Base-by-base conservation (phyloP, 164 flowering plant genomes). In the Echeveria elegans region DNA sequence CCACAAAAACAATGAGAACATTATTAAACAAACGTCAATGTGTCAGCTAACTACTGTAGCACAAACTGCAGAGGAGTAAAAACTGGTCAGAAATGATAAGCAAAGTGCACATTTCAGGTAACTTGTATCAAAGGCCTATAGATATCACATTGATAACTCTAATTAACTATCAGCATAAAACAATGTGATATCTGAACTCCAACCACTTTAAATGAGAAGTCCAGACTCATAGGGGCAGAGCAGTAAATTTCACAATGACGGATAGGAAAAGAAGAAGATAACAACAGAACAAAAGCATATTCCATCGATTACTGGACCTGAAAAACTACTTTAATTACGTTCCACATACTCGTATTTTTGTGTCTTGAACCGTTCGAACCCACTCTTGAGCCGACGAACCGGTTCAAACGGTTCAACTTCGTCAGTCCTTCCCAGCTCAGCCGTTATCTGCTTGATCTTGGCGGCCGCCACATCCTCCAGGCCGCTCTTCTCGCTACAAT, bases 401-500 rank as follows among this genome's bases (percentile, higher is more conserved):
- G 60, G 60, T 2, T 53, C 60, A 26, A 53, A 53, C 31, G 60
- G 60, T 14, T 24, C 60, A 16, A 26, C 60, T 12, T 31, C 31
- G 60, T 53, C 60, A n/a, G 37, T 34, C 37, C 60, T 30, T 11
- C 31, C 31, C 31, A 53, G 18, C 60, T 53, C 60, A 24, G 60
- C 31, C 30, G 31, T 53, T 24, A 53, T 53, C 60, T 24, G 31
- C 30, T 53, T 53, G 31, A 53, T 53, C 60, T 53, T 53, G 31
- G 60, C 60, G 31, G 60, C 60, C 60, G 60, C 60, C 2, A 53
- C 60, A 0, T 26, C 60, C 30, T 53, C 60, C 23, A 53, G 31
- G 60, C 60, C 31, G 60, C 60, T 26, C 60, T 53, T 53, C 60
- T 53, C 60, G 60, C 60, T 53, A 31, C 45, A 40, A 0, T 11